Percentiles rank a stretch among this genome's conserved stretches.
Conservation (phyloP, 2,329 filamentous ascomycete species). For the Diplocarpon rosae region DNA sequence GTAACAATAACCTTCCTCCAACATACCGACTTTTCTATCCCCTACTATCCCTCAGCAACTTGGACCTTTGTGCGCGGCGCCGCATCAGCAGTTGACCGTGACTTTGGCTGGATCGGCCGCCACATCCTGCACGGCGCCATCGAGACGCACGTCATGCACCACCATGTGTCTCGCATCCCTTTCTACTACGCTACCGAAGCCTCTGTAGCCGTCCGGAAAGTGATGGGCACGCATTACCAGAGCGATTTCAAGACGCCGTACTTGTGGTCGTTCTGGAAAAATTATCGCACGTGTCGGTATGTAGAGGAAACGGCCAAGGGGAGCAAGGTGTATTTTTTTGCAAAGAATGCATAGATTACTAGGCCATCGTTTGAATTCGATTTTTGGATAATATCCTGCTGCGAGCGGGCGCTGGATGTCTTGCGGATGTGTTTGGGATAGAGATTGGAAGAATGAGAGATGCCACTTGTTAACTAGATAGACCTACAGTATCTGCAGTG, state of each 20-base stretch:
- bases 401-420: no score
- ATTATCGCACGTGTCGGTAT: conserved; percentile 19
- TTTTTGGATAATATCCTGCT: no score
- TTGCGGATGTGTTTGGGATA: no score
- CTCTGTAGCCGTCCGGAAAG: conserved; percentile 40
- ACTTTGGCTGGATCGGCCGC: conserved; percentile 49
- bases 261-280: conserved; percentile 25
- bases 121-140: conserved; percentile 55
- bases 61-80: conserved; percentile 53
- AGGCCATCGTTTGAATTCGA: no score
- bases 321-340: conserved; percentile 19
- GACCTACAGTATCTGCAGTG: no score
- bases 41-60: conserved; percentile 44
- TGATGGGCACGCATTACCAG: conserved; percentile 43
- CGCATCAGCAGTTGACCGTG: conserved; percentile 49
- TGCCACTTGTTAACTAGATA: no score
- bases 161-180: conserved; percentile 47
- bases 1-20: conserved; percentile 69
- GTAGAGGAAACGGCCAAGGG: conserved; percentile 22
- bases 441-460: no score
- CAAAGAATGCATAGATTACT: conserved; percentile 5
- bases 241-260: conserved; percentile 27
- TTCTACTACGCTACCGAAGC: conserved; percentile 48
- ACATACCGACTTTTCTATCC: conserved; percentile 49
- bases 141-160: conserved; percentile 51